Evolutionary conservation across 2,329 filamentous ascomycete genomes (phyloP), one percentile per base, ranked within the genome.

Genomic region (Pseudogymnoascus sp.): DNA sequence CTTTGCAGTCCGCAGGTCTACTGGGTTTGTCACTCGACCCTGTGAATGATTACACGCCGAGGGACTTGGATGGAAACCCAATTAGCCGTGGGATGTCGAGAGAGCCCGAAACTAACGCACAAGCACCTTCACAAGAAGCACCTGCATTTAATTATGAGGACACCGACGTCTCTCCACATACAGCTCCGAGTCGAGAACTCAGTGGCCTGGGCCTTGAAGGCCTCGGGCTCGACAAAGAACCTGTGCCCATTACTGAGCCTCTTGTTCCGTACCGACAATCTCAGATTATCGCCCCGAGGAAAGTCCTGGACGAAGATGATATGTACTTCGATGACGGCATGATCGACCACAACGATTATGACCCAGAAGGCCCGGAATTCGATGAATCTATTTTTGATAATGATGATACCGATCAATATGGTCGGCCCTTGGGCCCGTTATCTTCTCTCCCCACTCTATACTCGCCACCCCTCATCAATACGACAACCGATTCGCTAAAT

Each of bases 301-400:
- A 56, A 21, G 16, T 33, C 16, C 65, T 73, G 31, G 74, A 76
- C 61, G 80, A 84, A 35, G 85, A 88, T 67, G 87, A 90, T 66
- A 76, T 90, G 31, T 90, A 90, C 72, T 91, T 87, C 70, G 86
- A 89, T 66, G 85, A 86, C 70, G 86, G 86, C 2, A 71, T 79
- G 6, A 78, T 77, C 63, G 77, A 79, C 60, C 76, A 80, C 2
- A 78, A 81, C 64, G 80, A 79, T 16, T 68, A 71, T 19, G 71
- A 69, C 7, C 70, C 73, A 4, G 82, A 87, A 29, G 79, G 79
- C 1, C 76, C 78, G 0, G 78, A 81, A 1, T 90, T 91, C 71
- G 87, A 91, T 65, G 88, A 91, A 72, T 87, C 86, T 5, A 81
- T 90, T 13, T 91, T 91, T 70, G 88, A 91, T 67, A 80, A 85